These are phyloP conservation scores for Nadsonia fulvescens DNA, from an alignment of 805 yeast genomes.

Conservation along the genomic window DNA sequence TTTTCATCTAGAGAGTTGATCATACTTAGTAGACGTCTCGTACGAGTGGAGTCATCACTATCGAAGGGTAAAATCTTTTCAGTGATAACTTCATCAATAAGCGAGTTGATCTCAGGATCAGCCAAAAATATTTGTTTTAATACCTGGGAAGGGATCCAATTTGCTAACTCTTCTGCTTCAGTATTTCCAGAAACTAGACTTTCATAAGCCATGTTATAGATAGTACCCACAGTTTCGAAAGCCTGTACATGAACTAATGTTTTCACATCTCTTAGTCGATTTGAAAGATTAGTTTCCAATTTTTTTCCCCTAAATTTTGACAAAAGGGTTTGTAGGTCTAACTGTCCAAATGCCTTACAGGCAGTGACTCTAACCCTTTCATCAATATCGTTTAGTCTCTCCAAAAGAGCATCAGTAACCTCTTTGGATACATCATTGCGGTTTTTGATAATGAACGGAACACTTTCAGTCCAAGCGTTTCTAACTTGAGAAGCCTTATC, in stretches of 20 bases:
- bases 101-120: slow-evolving; percentile 43
- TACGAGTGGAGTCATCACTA: slow-evolving; percentile 23
- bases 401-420: slow-evolving; percentile 26
- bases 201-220: slow-evolving; percentile 33
- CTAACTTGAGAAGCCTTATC: slow-evolving; percentile 54
- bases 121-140: slow-evolving; percentile 57
- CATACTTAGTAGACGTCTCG: slow-evolving; percentile 33
- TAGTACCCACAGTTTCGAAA: slow-evolving; percentile 32
- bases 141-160: slow-evolving; percentile 46
- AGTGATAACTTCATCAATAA: slow-evolving; percentile 42
- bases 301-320: slow-evolving; percentile 19
- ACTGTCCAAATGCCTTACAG: slow-evolving; percentile 26
- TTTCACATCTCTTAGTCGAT: slow-evolving; percentile 56
- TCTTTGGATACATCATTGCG: slow-evolving; percentile 22
- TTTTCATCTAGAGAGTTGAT: slow-evolving; percentile 33
- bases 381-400: slow-evolving; percentile 58
- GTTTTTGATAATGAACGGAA: slow-evolving; percentile 27
- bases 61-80: slow-evolving; percentile 46
- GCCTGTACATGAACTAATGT: slow-evolving; percentile 43
- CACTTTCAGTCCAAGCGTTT: slow-evolving; percentile 47
- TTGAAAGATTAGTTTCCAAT: slow-evolving; percentile 24
- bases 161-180: slow-evolving; percentile 19
- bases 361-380: slow-evolving; percentile 53
- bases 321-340: slow-evolving; percentile 31
- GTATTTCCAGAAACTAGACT: slow-evolving; percentile 13